phyloP scores from a whole-genome alignment of 345 rosid species.

The Mangifera indica region DNA sequence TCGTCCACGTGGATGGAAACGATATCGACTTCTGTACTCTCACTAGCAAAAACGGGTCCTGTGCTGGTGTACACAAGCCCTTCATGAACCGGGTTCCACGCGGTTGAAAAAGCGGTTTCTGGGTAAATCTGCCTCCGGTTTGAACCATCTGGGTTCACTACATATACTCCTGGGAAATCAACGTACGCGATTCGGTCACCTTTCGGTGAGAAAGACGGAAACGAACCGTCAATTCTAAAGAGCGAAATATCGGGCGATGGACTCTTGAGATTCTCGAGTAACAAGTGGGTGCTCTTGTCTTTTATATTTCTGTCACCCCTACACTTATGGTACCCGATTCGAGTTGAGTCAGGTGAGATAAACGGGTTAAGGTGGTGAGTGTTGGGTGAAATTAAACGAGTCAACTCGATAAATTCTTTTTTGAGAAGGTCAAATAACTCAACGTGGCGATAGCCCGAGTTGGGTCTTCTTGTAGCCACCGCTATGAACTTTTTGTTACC shows the following conservation, averaged over 20 bases:
- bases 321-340: conserved; percentile 84
- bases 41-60: conserved; percentile 73
- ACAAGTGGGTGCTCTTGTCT: conserved; percentile 38
- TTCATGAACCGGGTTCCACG: conserved; percentile 69
- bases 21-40: conserved; percentile 65
- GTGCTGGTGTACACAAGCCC: conserved; percentile 66
- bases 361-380: conserved; percentile 86
- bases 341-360: conserved; percentile 67
- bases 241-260: conserved; percentile 52
- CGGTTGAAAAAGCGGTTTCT: conserved; percentile 59
- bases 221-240: conserved; percentile 83
- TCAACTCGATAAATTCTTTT: conserved; percentile 59
- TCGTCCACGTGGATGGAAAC: conserved; percentile 58
- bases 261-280: conserved; percentile 63
- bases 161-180: conserved; percentile 74
- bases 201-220: conserved; percentile 72
- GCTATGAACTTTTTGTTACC: conserved; percentile 72
- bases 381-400: conserved; percentile 59
- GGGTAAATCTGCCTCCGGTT: conserved; percentile 48
- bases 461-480: conserved; percentile 71
- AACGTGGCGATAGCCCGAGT: conserved; percentile 62
- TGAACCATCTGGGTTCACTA: conserved; percentile 79
- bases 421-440: conserved; percentile 62
- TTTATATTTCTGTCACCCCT: conserved; percentile 46
- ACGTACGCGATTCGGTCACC: conserved; percentile 79